Evolutionary conservation across 2,329 filamentous ascomycete genomes (phyloP).

Genomic region (Eutypella sp.): DNA sequence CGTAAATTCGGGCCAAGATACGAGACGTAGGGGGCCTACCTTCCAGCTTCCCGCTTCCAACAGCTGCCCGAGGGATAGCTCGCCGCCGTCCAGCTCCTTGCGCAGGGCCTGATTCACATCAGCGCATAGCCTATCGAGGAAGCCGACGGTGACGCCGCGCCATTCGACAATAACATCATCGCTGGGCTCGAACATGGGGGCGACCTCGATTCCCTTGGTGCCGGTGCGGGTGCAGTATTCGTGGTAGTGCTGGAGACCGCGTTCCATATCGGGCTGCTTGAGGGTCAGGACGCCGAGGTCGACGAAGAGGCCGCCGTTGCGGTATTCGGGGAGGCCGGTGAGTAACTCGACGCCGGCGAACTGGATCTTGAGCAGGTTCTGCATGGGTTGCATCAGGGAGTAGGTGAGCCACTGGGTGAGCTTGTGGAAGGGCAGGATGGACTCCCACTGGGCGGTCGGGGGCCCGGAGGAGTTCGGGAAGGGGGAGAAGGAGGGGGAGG

Average conservation of each 20-base stretch:
- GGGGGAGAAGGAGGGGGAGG: conserved; percentile 47
- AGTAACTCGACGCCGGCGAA: conserved; percentile 77
- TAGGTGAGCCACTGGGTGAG: conserved; percentile 93
- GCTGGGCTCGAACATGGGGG: conserved; percentile 66
- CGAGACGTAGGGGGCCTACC: conserved; percentile 35
- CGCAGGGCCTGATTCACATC: conserved; percentile 65
- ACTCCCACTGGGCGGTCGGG: conserved; percentile 55
- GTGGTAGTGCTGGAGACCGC: conserved; percentile 65
- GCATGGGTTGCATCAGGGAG: conserved; percentile 89
- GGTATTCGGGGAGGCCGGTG: conserved; percentile 86
- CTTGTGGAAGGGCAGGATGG: conserved; percentile 88
- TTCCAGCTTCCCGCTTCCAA: conserved; percentile 98
- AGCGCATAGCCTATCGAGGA: conserved; percentile 63
- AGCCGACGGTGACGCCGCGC: conserved; percentile 70
- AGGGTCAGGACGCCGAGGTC: conserved; percentile 77
- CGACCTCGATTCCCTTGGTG: conserved; percentile 51
- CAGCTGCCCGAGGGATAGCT: conserved; percentile 80
- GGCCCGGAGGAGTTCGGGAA: conserved; percentile 35
- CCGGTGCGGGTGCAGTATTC: conserved; percentile 69
- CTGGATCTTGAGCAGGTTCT: conserved; percentile 70
- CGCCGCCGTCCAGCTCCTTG: conserved; percentile 57
- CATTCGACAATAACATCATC: conserved; percentile 79
- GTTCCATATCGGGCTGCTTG: conserved; percentile 63
- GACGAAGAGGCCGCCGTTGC: conserved; percentile 85
- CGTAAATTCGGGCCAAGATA: background rate